These are phyloP conservation scores for Xylaria sp. DNA, from an alignment of 2,329 filamentous ascomycete species.

Conservation along the genomic window DNA sequence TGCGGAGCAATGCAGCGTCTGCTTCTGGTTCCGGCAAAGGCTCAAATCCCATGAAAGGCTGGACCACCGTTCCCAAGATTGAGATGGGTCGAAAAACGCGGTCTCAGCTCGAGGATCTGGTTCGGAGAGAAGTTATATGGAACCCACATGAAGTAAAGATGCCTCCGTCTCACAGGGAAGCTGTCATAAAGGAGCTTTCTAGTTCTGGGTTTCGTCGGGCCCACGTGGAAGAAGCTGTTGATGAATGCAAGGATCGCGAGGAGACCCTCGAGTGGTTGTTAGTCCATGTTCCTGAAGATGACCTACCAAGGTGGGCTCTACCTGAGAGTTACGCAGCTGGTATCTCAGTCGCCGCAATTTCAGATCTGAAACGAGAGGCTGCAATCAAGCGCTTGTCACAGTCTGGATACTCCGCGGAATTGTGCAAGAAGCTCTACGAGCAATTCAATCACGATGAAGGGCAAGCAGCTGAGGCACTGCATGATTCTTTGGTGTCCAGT, in stretches of 20 bases:
- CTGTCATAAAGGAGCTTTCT: slow-evolving; percentile 74
- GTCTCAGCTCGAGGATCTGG: slow-evolving; percentile 76
- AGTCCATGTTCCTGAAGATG: slow-evolving; percentile 96
- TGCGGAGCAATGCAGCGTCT: slow-evolving; percentile 53
- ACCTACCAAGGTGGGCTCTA: slow-evolving; percentile 89
- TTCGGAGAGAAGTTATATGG: slow-evolving; percentile 83
- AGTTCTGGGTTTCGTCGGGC: slow-evolving; percentile 86
- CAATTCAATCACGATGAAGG: slow-evolving; percentile 73
- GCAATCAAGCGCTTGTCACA: slow-evolving; percentile 81
- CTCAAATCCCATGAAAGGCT: slow-evolving; percentile 69
- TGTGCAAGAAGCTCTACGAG: slow-evolving; percentile 80
- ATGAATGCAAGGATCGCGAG: slow-evolving; percentile 87
- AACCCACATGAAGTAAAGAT: slow-evolving; percentile 79
- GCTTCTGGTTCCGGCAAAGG: slow-evolving; percentile 42
- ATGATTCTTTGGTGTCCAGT: slow-evolving; percentile 67
- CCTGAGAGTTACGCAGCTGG: slow-evolving; percentile 92
- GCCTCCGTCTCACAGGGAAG: slow-evolving; percentile 58
- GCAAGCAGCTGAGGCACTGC: slow-evolving; percentile 78
- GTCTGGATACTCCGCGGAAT: slow-evolving; percentile 83
- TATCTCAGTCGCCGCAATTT: slow-evolving; percentile 79
- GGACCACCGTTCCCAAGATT: slow-evolving; percentile 85
- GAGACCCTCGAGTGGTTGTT: slow-evolving; percentile 95
- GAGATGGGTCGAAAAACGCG: slow-evolving; percentile 89
- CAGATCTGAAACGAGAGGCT: slow-evolving; percentile 77
- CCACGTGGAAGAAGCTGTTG: slow-evolving; percentile 86